Base-by-base conservation (phyloP, 2,329 filamentous ascomycete genomes). In the Apiospora sp. region DNA sequence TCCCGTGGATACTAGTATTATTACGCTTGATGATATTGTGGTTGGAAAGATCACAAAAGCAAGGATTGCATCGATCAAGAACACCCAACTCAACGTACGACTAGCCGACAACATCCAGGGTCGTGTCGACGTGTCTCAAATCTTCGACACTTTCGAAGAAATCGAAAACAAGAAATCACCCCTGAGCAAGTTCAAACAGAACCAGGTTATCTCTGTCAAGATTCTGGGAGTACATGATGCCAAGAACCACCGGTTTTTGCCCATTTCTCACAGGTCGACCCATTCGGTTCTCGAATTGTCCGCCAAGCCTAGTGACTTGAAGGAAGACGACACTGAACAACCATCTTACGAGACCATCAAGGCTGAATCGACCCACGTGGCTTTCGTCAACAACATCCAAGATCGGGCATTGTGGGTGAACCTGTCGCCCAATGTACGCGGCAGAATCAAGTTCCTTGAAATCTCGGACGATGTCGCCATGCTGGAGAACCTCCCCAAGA, bases 61-160 rank as follows among this genome's bases (percentile, higher is more conserved):
- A 51, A 92, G 89, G 77, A 90, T 99, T 64, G 89, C 90, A n/a
- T 94, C 94, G 0, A 86, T 98, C 79, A 98, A 97, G 82, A 92
- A 92, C 68, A 98, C 96, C 0, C 96, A 99, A 81, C 86, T 98
- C 71, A 98, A 98, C 76, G 94, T 99, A 7, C 90, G 93, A 76
- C 87, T 98, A 69, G 92, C 94, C 61, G 94, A 97, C 79, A 94
- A 95, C 75, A 87, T 97, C 12, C 94, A 97, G 80, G 96, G 96
- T n/a, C 94, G 96, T 24, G 92, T 99, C 73, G 96, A 98, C 79
- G 90, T 96, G 7, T 97, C 96, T 0, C 94, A 98, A 81, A 84
- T 95, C 16, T 99, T 97, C 80, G 93, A 98, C 81, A 87, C 87
- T 14, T 98, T 93, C 92, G 93, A 97, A 67, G 92, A 96, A 61